Evolutionary conservation across 208 protist species (phyloP), one percentile per base, ranked within the genome.

Genomic region (Trypanosoma congolense): DNA sequence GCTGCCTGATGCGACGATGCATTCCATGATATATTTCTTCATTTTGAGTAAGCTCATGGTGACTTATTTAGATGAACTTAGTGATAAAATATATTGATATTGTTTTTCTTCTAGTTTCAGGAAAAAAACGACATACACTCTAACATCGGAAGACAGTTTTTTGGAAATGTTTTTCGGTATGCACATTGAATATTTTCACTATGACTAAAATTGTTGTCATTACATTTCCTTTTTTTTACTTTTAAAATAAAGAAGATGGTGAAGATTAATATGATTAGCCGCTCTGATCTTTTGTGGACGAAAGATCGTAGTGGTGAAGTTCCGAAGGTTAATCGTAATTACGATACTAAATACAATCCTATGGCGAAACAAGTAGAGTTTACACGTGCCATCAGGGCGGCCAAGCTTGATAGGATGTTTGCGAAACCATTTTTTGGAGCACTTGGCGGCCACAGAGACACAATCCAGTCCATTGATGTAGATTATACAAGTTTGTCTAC

Each of bases 321-420:
- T 16, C 75, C 81, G 0, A 80, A 77, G 41, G 83, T 93, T 6
- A 93, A 95, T 53, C 80, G 95, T 22, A 98, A 98, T 56, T 84
- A 90, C 56, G 90, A 97, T 59, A 95, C 86, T 0, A 90, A 86
- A 56, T 86, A 94, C 29, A 97, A 98, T 65, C 94, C 96, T 3
- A 97, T 98, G 81, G 90, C 97, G 36, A 94, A 96, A 63, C 92
- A 97, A 63, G 74, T 97, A 4, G 97, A 99, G 71, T 98, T 98
- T 68, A 95, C 84, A 10, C 83, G 97, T 30, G 97, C 97, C 21
- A 75, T 99, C 22, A 89, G 92, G 61, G 91, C 96, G 10, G 87
- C 85, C 5, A 99, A 99, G 61, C 70, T 98, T 45, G 96, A 98
- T 66, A 83, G 90, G 21, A 91, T 98, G 75, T 99, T 98, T 74